These are phyloP conservation scores for Talaromyces ruber DNA, from an alignment of 495 filamentous ascomycete species.

Conservation along the genomic window DNA sequence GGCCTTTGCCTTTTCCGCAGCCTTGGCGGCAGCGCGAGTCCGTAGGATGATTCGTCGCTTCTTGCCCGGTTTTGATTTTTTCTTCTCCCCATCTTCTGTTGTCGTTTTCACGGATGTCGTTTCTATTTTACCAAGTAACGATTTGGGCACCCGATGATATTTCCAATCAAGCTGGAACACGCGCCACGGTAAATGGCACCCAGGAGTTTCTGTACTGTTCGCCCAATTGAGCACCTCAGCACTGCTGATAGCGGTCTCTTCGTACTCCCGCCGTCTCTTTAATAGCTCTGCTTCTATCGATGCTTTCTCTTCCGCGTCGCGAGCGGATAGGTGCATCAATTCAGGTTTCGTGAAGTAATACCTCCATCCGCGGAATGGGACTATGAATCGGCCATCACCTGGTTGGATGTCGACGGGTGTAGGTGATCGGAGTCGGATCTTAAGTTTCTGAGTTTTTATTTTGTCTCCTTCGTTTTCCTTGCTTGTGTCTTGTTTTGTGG, in stretches of 20 bases:
- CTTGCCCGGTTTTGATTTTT: slow-evolving; percentile 37
- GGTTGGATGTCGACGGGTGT: slow-evolving; percentile 18
- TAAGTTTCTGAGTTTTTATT: slow-evolving; percentile 26
- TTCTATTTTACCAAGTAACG: not conserved
- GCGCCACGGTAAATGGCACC: slow-evolving; percentile 37
- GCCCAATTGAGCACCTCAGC: slow-evolving; percentile 27
- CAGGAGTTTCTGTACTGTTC: slow-evolving; percentile 23
- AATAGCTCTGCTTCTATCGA: slow-evolving; percentile 5
- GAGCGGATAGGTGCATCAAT: slow-evolving; percentile 13
- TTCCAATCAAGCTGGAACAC: slow-evolving; percentile 10
- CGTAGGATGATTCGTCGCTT: slow-evolving; percentile 36
- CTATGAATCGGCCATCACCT: slow-evolving; percentile 30
- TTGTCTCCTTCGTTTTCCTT: not conserved
- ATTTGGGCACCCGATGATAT: not conserved
- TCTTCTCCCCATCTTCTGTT: slow-evolving; percentile 16
- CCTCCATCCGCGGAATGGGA: slow-evolving; percentile 35
- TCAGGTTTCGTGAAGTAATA: slow-evolving; percentile 33
- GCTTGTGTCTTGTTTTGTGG: not conserved
- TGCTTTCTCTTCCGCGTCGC: slow-evolving; percentile 5
- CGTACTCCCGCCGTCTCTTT: slow-evolving; percentile 22
- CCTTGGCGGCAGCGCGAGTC: slow-evolving; percentile 16
- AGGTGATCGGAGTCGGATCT: slow-evolving; percentile 34
- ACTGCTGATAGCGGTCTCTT: slow-evolving; percentile 33
- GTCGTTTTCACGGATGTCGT: not conserved
- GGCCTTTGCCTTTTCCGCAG: slow-evolving; percentile 1